Base-by-base conservation (phyloP, 2,329 filamentous ascomycete species). In the Aspergillus persii region DNA sequence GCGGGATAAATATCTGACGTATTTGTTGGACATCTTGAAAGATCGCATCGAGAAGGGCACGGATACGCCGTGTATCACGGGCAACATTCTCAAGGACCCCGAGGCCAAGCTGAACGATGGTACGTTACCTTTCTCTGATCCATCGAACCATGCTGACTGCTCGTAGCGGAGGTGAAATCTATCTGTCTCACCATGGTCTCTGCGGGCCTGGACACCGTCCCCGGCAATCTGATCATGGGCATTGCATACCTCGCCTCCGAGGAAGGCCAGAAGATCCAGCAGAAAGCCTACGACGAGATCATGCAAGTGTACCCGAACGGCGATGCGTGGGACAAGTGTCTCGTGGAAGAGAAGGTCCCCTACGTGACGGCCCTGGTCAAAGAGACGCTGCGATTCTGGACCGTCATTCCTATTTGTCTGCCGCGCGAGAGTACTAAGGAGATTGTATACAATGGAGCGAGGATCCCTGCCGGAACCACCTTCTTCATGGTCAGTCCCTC, bases 141-240 rank as follows among this genome's bases (percentile, higher is more conserved):
- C 6, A 50, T 26, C 18, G 15, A 11, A 15, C n/a, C 11, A n/a
- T 4, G 23, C 44, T 50, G 41, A 57, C 76, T 76, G 31, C 75
- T 4, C 74, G 51, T 69, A 89, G 88, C 85, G 11, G 91, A 93
- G 73, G 82, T 93, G 53, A 91, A 89, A 74, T 90, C 89, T 2
- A 91, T 95, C 65, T 91, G 90, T 71, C 76, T 95, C 27, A 92
- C 89, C 27, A 92, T 94, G 85, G 88, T 94, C 0, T 90, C 88
- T 1, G 91, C 89, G 0, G 91, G 91, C 18, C 83, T 94, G 15
- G 91, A 95, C 70, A 95, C 91, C 0, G 88, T 95, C 1, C 89
- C 91, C 0, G 89, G 87, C 9, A 93, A 92, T 62, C 76, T 94
- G 8, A 88, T 92, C 68, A 91, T 92, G 88, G 87, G 88, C 11